Conservation (phyloP, 768 basidiomycete genomes). For the Leccinum variicolor region DNA sequence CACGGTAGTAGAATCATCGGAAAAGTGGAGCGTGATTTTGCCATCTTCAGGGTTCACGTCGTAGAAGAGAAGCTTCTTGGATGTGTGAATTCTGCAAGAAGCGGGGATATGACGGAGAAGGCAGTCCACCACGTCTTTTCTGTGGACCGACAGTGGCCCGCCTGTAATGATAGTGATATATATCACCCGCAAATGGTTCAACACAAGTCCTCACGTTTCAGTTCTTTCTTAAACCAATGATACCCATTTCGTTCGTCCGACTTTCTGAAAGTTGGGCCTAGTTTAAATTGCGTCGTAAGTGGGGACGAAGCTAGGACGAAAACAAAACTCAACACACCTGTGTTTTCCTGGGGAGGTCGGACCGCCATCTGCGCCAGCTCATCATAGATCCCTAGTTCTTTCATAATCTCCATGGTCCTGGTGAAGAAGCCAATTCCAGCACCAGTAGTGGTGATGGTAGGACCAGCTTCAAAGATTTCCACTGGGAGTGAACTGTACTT, state of each 20-base stretch:
- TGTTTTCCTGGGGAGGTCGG: conserved; percentile 16
- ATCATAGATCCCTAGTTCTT: conserved; percentile 37
- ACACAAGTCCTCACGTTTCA: conserved; percentile 20
- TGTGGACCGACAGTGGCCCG: conserved; percentile 32
- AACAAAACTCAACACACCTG: conserved; percentile 6
- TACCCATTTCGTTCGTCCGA: conserved; percentile 33
- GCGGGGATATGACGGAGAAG: conserved; percentile 28
- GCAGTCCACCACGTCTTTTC: conserved; percentile 36
- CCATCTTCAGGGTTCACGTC: conserved; percentile 15
- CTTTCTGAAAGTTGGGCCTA: conserved; percentile 30
- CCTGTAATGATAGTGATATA: conserved; percentile 16
- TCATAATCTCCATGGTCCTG: conserved; percentile 43
- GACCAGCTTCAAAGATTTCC: conserved; percentile 41
- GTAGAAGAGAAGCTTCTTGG: conserved; percentile 35
- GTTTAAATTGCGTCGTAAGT: background rate
- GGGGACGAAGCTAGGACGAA: background rate
- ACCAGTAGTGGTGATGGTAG: conserved; percentile 39
- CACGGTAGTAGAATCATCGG: conserved; percentile 31
- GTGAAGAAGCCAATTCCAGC: conserved; percentile 48
- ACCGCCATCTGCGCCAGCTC: conserved; percentile 23
- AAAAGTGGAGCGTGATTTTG: conserved; percentile 33
- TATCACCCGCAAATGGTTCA: no score
- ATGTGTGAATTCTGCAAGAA: conserved; percentile 31
- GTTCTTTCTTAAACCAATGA: conserved; percentile 22
- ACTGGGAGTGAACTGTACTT: conserved; percentile 29